These are phyloP conservation scores for Miscanthus sacchariflorus DNA, from an alignment of 202 grass and related monocot genomes.

Conservation along the genomic window DNA sequence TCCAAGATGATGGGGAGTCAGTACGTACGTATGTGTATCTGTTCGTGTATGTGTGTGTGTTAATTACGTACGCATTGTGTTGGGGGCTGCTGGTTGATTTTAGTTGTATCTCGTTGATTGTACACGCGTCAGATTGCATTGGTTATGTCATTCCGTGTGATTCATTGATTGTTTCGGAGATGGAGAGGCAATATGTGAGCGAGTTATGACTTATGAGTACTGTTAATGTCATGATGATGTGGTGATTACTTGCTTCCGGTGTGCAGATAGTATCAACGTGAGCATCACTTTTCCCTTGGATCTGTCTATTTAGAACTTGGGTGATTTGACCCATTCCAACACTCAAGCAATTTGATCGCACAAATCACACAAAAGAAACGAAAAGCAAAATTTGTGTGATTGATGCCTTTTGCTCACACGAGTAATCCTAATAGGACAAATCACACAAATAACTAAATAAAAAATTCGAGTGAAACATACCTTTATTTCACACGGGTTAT, in stretches of 20 bases:
- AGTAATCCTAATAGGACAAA: too few species aligned
- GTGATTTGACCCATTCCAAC: too few species aligned
- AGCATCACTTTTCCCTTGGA: neutral
- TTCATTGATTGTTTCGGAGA: constrained; percentile 7
- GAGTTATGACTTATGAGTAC: too few species aligned
- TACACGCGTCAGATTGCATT: neutral
- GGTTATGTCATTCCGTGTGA: neutral
- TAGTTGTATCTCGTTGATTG: neutral
- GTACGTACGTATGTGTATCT: neutral
- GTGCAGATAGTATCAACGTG: neutral
- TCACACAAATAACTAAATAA: too few species aligned
- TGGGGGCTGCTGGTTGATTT: neutral
- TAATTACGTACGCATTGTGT: neutral
- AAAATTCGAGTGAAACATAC: too few species aligned
- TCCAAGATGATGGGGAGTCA: neutral
- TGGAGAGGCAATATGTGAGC: neutral
- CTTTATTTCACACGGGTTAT: too few species aligned
- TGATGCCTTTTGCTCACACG: too few species aligned
- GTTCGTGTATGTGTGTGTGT: neutral
- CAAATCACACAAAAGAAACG: too few species aligned
- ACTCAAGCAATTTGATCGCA: too few species aligned
- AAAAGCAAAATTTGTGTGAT: too few species aligned
- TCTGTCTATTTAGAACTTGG: too few species aligned
- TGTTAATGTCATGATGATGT: neutral
- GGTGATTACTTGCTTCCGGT: neutral